These are phyloP conservation scores for Alternaria longipes DNA, from an alignment of 2,329 filamentous ascomycete genomes.

Conservation along the genomic window DNA sequence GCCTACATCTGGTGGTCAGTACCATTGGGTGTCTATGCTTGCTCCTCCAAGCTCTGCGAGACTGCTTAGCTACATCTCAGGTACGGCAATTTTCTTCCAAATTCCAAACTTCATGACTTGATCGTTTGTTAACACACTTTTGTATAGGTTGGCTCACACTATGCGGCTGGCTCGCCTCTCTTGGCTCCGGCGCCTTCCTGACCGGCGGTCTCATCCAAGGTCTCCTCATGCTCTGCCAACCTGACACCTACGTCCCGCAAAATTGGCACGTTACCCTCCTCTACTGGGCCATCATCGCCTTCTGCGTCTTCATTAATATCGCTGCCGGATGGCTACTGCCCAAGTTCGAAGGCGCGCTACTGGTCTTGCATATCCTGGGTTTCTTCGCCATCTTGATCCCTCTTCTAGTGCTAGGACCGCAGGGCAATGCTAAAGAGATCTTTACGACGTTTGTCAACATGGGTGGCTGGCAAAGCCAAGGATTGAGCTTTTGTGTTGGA, in stretches of 20 bases:
- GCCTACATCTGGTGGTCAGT: conserved; percentile 48
- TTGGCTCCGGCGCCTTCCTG: conserved; percentile 40
- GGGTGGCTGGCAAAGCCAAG: conserved; percentile 56
- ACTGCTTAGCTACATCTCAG: conserved; percentile 54
- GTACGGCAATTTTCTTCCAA: conserved; percentile 13
- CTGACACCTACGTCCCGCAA: conserved; percentile 47
- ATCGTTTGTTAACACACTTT: neutral
- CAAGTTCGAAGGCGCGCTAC: conserved; percentile 57
- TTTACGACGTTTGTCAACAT: conserved; percentile 58
- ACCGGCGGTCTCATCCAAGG: conserved; percentile 43
- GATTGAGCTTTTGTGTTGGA: conserved; percentile 55
- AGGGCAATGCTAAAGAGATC: conserved; percentile 50
- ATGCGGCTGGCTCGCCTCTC: conserved; percentile 51
- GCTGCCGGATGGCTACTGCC: conserved; percentile 56
- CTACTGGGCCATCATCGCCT: conserved; percentile 54
- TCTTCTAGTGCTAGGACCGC: conserved; percentile 54
- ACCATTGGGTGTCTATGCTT: conserved; percentile 52
- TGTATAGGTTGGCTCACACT: conserved; percentile 54
- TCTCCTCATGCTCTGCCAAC: conserved; percentile 50
- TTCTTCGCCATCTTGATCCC: conserved; percentile 61
- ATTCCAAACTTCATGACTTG: neutral
- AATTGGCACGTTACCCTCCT: conserved; percentile 62
- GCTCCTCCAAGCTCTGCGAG: conserved; percentile 51
- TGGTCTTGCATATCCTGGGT: conserved; percentile 60
- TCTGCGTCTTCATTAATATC: conserved; percentile 56